Evolutionary conservation across 2,329 filamentous ascomycete genomes (phyloP).

Genomic region (Pseudopyrenochaeta lycopersici): DNA sequence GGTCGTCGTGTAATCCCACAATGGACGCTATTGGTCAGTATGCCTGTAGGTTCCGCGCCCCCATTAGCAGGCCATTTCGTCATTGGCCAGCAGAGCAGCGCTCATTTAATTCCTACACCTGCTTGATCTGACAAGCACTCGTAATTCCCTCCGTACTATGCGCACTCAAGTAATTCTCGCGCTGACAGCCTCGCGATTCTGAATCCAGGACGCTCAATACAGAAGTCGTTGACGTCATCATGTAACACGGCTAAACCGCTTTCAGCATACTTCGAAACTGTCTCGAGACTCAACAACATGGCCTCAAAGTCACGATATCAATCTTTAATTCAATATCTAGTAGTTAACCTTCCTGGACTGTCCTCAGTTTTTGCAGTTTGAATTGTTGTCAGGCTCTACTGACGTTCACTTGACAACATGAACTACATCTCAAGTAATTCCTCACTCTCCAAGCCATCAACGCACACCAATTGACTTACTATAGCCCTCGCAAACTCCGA

Average conservation of each 20-base stretch:
- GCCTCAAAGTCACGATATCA: constrained; percentile 21
- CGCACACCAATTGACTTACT: constrained; percentile 1
- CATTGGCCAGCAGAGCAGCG: too few species aligned
- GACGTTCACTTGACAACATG: constrained; percentile 25
- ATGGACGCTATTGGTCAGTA: too few species aligned
- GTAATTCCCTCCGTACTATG: too few species aligned
- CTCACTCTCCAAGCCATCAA: background rate
- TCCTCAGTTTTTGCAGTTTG: background rate
- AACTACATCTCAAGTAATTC: constrained; percentile 42
- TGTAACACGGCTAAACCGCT: constrained; percentile 22
- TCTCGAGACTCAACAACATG: constrained; percentile 27
- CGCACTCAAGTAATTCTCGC: too few species aligned
- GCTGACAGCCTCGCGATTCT: too few species aligned
- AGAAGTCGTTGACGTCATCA: constrained; percentile 36
- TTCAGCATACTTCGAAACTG: constrained; percentile 27
- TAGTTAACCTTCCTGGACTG: background rate
- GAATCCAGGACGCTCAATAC: too few species aligned
- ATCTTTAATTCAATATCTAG: background rate
- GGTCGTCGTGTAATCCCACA: too few species aligned
- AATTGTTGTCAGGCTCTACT: background rate
- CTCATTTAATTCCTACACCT: too few species aligned
- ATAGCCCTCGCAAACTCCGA: constrained; percentile 31
- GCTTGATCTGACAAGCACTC: too few species aligned
- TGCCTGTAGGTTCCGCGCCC: too few species aligned
- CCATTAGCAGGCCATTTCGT: too few species aligned